A percentile compares a stretch with the other conserved stretches of the same genome.
Conservation (phyloP, 768 basidiomycete genomes). For the Mycena floridula region DNA sequence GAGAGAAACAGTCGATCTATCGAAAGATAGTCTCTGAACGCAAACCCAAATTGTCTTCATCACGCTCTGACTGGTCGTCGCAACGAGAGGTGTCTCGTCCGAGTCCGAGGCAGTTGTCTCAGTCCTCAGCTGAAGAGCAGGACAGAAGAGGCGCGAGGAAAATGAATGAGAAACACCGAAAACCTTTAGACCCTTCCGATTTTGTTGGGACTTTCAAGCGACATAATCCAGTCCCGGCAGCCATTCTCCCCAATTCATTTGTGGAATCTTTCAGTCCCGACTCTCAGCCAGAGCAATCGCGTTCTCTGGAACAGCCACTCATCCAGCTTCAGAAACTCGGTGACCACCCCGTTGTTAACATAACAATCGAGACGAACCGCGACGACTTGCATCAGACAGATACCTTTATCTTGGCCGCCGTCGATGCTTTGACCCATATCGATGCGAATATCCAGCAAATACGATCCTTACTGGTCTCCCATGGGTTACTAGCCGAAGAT, state of each 20-base stretch:
- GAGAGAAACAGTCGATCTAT: conserved; percentile 85
- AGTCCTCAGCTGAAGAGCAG: conserved; percentile 33
- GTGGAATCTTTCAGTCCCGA: conserved; percentile 44
- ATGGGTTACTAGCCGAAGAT: no score
- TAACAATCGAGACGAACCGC: no score
- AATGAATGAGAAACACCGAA: conserved; percentile 34
- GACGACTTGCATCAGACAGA: no score
- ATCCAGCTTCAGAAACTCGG: no score
- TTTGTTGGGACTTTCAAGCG: conserved; percentile 24
- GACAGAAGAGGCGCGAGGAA: conserved; percentile 35
- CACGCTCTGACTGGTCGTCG: conserved; percentile 42
- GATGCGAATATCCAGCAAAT: no score
- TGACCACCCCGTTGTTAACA: no score
- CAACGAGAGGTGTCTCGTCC: conserved; percentile 42
- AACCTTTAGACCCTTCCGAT: conserved; percentile 26
- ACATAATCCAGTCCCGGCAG: conserved; percentile 48
- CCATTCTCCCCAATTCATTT: conserved; percentile 41
- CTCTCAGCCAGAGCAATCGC: conserved; percentile 16
- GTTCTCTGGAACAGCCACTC: conserved; percentile 22
- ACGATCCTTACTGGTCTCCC: no score
- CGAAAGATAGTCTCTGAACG: conserved; percentile 67
- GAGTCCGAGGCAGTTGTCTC: conserved; percentile 41
- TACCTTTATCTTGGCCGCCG: no score
- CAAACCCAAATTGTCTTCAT: conserved; percentile 42
- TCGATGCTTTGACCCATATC: no score